Evolutionary conservation across 1,139 yeast genomes (phyloP), one percentile per base, ranked within the genome.

Genomic region (Petasospora rhodanensis): DNA sequence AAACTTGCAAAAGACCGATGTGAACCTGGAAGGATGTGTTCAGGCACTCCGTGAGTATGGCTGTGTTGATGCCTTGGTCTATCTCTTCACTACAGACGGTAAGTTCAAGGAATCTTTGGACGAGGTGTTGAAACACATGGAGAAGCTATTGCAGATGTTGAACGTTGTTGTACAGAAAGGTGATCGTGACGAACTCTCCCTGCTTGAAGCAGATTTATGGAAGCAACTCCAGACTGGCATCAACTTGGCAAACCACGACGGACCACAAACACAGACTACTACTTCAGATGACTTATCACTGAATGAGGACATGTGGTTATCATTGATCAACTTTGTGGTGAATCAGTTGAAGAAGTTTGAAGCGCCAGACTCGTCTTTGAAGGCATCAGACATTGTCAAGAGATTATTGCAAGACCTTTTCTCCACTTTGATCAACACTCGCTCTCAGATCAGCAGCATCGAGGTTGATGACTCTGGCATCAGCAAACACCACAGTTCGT

Each of bases 351-450:
- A 58, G 28, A 40, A 35, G 6, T 50, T 58, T 13, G 56, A 52
- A 21, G 37, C 28, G 3, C 39, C 36, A 20, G 45, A 31, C 4
- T 28, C 29, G 3, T 31, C 39, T 3, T 14, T 38, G 0, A 41
- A 40, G 17, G 42, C 53, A 1, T 40, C 57, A 3, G 56, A 56
- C 23, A 51, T 64, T 9, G 55, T 65, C 30, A 72, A 73, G 42
- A 54, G 64, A 37, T 58, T 71, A 18, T 61, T 76, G 4, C 78
- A 76, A 46, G 68, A 65, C 31, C 55, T 76, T 17, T 78, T 78
- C 54, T 61, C 76, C 15, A 61, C 55, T 17, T 57, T 77, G 34
- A 69, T 75, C 38, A 70, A 68, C 42, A 49, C 58, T 10, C 59
- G 63, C 34, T 52, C 65, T 3, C 54, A 55, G 30, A 55, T 59